These are phyloP conservation scores for Arabis hirsuta DNA, from an alignment of 345 rosid species.

Conservation along the genomic window DNA sequence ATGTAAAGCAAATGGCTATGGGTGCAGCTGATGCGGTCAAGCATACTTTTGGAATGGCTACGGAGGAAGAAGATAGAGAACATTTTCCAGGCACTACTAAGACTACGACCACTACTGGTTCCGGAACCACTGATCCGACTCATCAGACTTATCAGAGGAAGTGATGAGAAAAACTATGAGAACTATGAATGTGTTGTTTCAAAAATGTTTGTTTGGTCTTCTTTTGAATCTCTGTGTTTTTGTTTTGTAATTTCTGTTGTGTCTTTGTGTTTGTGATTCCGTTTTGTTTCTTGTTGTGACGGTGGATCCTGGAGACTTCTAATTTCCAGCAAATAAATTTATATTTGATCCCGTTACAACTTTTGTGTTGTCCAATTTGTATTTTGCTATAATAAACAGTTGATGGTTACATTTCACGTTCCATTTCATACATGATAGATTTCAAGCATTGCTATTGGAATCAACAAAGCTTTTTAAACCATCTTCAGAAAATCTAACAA, in stretches of 20 bases:
- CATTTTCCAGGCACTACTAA: slow-evolving; percentile 21
- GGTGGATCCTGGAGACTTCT: slow-evolving; percentile 42
- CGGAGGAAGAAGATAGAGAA: slow-evolving; percentile 35
- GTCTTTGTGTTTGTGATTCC: slow-evolving; percentile 20
- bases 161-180: slow-evolving; percentile 24
- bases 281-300: slow-evolving; percentile 5
- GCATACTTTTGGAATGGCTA: slow-evolving; percentile 56
- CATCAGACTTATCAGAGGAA: slow-evolving; percentile 41
- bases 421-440: not conserved
- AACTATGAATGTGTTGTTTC: not conserved
- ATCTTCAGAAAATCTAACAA: too few relatives aligned
- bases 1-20: slow-evolving; percentile 61
- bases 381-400: slow-evolving; percentile 12
- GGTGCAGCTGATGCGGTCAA: slow-evolving; percentile 65
- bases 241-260: slow-evolving; percentile 10
- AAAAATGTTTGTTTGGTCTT: slow-evolving; percentile 16
- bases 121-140: slow-evolving; percentile 34
- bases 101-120: slow-evolving; percentile 31
- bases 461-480: too few relatives aligned
- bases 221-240: slow-evolving; percentile 1
- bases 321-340: slow-evolving; percentile 39
- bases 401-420: not conserved
- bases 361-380: slow-evolving; percentile 6
- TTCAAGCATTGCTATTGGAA: too few relatives aligned
- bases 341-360: slow-evolving; percentile 22